Base-by-base conservation (phyloP, 2,329 filamentous ascomycete genomes). In the Beauveria australis region DNA sequence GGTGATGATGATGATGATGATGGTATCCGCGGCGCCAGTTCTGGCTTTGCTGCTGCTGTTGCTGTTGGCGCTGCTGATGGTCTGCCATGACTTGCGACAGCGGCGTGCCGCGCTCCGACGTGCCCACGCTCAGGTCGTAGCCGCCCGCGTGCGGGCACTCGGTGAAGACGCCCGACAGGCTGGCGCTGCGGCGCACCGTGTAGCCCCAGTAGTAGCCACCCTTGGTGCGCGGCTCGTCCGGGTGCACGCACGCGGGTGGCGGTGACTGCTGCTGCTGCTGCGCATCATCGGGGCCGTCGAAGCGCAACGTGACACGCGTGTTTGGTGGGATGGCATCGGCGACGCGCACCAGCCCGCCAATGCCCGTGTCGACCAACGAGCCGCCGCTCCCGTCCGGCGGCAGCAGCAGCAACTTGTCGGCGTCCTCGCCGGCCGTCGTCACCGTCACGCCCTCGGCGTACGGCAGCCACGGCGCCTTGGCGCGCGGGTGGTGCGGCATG, bases 201-300 rank as follows among this genome's bases (percentile, higher is more conserved):
- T 89, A 96, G 51, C 91, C 91, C 91, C 91, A 96, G 75, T 92
- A 95, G 73, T 91, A 94, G 0, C 91, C 91, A 1, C 79, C 83
- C 64, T 92, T 85, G 57, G 88, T 87, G 61, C 91, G 82, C 1
- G 91, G 91, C 3, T 81, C 76, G 28, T 82, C 78, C 0, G 90
- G 89, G 41, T 86, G 79, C 3, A 93, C 86, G 18, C 87, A 82
- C 59, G 86, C 80, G 1, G 83, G 64, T 6, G 5, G 10, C 30
- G 30, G 30, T 5, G 30, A 14, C 3, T 12, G 12, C 30, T 33
- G 28, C 28, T 30, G 22, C 63, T 70, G 71, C 53, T 74, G 68
- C 19, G 76, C 74, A 59, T 78, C 72, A 59, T 78, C 72, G 59
- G 80, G 72, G 18, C 79, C 72, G 18, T 81, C 75, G 65, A 92